Conservation (phyloP, 495 filamentous ascomycete genomes). For the Hyaloscypha finlandica region DNA sequence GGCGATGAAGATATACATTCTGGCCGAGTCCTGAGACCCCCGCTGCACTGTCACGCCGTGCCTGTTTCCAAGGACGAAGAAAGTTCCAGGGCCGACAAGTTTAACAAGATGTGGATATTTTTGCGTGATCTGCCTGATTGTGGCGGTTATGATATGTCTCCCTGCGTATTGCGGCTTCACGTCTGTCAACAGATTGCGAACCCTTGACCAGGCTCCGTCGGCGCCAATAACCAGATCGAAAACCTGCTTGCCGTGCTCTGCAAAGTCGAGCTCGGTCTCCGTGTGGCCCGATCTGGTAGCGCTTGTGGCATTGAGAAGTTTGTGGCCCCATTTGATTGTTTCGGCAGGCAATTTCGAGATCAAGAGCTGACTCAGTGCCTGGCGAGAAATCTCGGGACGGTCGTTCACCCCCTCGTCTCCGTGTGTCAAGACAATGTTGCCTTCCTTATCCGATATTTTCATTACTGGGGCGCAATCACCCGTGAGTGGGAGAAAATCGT, state of each 20-base stretch:
- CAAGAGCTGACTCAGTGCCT: conserved; percentile 43
- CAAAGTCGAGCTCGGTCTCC: conserved; percentile 40
- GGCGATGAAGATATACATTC: conserved; percentile 32
- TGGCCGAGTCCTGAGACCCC: conserved; percentile 48
- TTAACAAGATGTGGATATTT: conserved; percentile 37
- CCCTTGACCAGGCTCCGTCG: conserved; percentile 50
- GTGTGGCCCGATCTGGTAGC: conserved; percentile 26
- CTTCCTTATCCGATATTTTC: conserved; percentile 41
- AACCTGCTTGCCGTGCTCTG: conserved; percentile 27
- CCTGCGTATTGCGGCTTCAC: conserved; percentile 34
- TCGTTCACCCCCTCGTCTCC: conserved; percentile 25
- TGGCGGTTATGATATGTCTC: conserved; percentile 39
- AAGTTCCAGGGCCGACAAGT: conserved; percentile 40
- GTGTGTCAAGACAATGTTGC: conserved; percentile 41
- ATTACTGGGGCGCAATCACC: conserved; percentile 40
- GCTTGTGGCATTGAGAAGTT: conserved; percentile 39
- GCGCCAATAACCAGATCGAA: conserved; percentile 53
- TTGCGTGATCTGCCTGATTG: conserved; percentile 43
- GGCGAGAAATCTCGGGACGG: conserved; percentile 54
- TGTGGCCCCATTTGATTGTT: conserved; percentile 48
- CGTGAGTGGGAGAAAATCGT: conserved; percentile 43
- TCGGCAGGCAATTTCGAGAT: conserved; percentile 39
- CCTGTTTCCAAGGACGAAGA: conserved; percentile 45
- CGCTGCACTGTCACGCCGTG: conserved; percentile 46
- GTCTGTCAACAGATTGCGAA: conserved; percentile 32